These are phyloP conservation scores for Gossypium ekmanianum DNA, from an alignment of 345 rosid genomes.

Conservation along the genomic window DNA sequence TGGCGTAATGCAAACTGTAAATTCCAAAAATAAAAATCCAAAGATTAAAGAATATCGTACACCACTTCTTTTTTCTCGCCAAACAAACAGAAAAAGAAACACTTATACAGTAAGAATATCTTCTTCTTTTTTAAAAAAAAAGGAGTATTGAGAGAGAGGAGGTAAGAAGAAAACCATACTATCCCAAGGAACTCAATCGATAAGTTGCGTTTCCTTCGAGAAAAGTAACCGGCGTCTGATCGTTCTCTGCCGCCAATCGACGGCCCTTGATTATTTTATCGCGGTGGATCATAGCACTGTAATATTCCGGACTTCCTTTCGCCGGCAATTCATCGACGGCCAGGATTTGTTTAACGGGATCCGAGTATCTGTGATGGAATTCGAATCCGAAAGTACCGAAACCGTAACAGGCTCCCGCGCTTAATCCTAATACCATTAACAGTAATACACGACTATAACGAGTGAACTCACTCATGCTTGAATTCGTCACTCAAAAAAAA, in stretches of 20 bases:
- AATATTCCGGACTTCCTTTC: constrained; percentile 59
- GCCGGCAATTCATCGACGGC: constrained; percentile 61
- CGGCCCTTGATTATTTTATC: constrained; percentile 72
- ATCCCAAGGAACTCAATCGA: constrained; percentile 15
- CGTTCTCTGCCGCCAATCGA: constrained; percentile 38
- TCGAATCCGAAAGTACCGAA: constrained; percentile 65
- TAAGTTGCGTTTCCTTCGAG: constrained; percentile 60
- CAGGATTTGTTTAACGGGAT: constrained; percentile 57
- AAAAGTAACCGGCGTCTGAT: constrained; percentile 61
- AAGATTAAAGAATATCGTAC: not conserved
- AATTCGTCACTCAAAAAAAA: too few relatives aligned
- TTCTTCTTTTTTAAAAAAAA: too few relatives aligned
- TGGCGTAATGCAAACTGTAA: constrained; percentile 81
- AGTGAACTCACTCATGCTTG: constrained; percentile 14
- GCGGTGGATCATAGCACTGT: constrained; percentile 61
- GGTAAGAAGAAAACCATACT: too few relatives aligned
- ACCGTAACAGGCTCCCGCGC: constrained; percentile 28
- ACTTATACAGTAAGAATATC: not conserved
- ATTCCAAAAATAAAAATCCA: not conserved
- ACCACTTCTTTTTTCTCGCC: not conserved
- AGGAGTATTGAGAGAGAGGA: too few relatives aligned
- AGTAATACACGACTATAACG: not conserved
- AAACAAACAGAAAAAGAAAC: not conserved
- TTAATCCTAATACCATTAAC: constrained; percentile 11
- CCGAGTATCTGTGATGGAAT: constrained; percentile 79